phyloP scores from a whole-genome alignment of 2,329 filamentous ascomycete genomes.

The Drechslerella stenobrocha region DNA sequence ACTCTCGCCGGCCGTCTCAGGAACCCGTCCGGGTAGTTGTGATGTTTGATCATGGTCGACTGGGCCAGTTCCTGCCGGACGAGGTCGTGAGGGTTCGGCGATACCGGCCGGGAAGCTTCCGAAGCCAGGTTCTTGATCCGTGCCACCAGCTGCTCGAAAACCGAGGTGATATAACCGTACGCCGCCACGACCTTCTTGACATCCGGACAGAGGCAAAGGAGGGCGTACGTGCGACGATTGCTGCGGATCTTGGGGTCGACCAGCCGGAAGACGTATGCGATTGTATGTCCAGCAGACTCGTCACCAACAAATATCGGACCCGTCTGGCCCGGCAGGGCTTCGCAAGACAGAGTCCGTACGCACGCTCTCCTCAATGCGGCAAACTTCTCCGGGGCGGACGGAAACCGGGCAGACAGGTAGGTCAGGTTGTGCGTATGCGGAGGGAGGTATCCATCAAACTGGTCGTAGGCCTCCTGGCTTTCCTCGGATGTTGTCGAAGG shows the following conservation, averaged over 20 bases:
- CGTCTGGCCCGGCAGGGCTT: constrained; percentile 66
- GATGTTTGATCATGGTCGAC: constrained; percentile 63
- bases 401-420: constrained; percentile 71
- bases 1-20: constrained; percentile 64
- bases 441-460: constrained; percentile 51
- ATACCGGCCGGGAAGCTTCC: constrained; percentile 55
- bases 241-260: constrained; percentile 69
- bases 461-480: constrained; percentile 39
- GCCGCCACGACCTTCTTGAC: constrained; percentile 68
- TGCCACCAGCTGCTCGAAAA: constrained; percentile 66
- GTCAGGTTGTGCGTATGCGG: constrained; percentile 68
- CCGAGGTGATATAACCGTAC: constrained; percentile 65
- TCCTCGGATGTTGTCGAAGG: constrained; percentile 41
- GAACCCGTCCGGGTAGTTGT: constrained; percentile 59
- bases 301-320: constrained; percentile 72
- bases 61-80: constrained; percentile 58
- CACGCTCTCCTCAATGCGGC: constrained; percentile 69
- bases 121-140: constrained; percentile 70
- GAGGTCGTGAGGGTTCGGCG: constrained; percentile 53
- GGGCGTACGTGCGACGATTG: constrained; percentile 70
- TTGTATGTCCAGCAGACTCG: constrained; percentile 67
- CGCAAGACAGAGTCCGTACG: constrained; percentile 68
- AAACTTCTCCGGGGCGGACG: constrained; percentile 65
- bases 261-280: constrained; percentile 71
- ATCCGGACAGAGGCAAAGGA: constrained; percentile 68